These are phyloP conservation scores for Pseudoperonospora humuli DNA, from an alignment of 352 stramenopile species.

Conservation along the genomic window DNA sequence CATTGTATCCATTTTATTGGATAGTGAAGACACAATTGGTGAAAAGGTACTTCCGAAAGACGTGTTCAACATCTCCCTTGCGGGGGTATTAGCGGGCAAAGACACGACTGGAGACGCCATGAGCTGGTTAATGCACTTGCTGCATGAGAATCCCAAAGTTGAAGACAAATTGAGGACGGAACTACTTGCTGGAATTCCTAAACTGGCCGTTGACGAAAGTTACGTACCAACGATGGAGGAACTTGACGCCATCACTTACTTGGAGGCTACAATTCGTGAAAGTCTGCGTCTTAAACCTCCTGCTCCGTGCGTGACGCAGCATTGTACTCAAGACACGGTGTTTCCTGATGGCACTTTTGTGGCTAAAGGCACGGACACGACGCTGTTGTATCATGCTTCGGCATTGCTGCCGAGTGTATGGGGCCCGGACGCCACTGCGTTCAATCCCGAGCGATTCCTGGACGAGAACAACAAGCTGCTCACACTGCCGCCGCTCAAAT, in stretches of 20 bases:
- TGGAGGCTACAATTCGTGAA: constrained; percentile 39
- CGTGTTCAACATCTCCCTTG: constrained; percentile 58
- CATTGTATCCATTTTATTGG: constrained; percentile 34
- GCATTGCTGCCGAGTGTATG: constrained; percentile 32
- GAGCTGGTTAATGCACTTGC: constrained; percentile 52
- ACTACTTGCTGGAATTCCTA: constrained; percentile 19
- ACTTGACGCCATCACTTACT: constrained; percentile 20
- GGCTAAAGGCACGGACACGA: constrained; percentile 27
- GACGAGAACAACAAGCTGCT: constrained; percentile 24
- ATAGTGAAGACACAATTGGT: constrained; percentile 15
- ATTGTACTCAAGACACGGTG: constrained; percentile 33
- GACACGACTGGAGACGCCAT: constrained; percentile 48
- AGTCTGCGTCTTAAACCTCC: constrained; percentile 40
- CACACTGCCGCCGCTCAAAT: constrained; percentile 21
- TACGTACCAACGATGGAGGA: constrained; percentile 33
- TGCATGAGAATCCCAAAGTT: constrained; percentile 43
- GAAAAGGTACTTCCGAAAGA: constrained; percentile 22
- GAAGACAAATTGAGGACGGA: constrained; percentile 25
- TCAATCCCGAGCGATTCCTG: constrained; percentile 39
- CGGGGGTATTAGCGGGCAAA: constrained; percentile 51
- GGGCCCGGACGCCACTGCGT: constrained; percentile 30
- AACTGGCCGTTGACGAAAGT: constrained; percentile 12
- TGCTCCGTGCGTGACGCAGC: constrained; percentile 31
- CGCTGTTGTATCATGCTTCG: constrained; percentile 34
- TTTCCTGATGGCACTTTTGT: constrained; percentile 46